Conservation (phyloP, 805 yeast species). For the Spencermartinsiella europaea region DNA sequence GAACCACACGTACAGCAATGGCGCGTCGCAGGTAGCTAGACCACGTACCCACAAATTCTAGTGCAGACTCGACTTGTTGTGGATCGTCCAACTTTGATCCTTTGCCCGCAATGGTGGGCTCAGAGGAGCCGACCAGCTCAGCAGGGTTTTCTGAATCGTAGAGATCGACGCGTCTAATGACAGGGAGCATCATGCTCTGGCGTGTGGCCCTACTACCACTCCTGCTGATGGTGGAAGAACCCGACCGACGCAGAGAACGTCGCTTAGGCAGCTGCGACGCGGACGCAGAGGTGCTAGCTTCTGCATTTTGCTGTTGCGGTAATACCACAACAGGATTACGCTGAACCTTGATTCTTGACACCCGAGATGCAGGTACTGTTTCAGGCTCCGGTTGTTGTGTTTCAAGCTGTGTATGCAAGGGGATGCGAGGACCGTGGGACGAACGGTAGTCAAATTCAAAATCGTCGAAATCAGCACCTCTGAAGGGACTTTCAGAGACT, state of each 20-base stretch:
- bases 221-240: neutral
- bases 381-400: neutral
- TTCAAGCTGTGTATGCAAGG: neutral
- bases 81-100: constrained; percentile 7
- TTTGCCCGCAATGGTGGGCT: neutral
- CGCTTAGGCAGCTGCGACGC: constrained; percentile 2
- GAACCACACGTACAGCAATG: constrained; percentile 29
- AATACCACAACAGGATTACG: no score
- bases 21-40: constrained; percentile 28
- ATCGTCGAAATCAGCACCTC: constrained; percentile 1
- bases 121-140: neutral
- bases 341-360: neutral
- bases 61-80: constrained; percentile 25
- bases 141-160: constrained; percentile 8
- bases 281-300: neutral
- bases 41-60: constrained; percentile 31
- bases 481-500: neutral
- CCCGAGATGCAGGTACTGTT: neutral
- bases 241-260: neutral
- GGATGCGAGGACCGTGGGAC: neutral
- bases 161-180: constrained; percentile 13
- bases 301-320: neutral
- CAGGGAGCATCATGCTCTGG: constrained; percentile 1
- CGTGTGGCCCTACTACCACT: neutral
- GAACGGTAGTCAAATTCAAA: constrained; percentile 9